phyloP scores from a whole-genome alignment of 1,139 yeast genomes.

The Blastobotrys petasosporus region DNA sequence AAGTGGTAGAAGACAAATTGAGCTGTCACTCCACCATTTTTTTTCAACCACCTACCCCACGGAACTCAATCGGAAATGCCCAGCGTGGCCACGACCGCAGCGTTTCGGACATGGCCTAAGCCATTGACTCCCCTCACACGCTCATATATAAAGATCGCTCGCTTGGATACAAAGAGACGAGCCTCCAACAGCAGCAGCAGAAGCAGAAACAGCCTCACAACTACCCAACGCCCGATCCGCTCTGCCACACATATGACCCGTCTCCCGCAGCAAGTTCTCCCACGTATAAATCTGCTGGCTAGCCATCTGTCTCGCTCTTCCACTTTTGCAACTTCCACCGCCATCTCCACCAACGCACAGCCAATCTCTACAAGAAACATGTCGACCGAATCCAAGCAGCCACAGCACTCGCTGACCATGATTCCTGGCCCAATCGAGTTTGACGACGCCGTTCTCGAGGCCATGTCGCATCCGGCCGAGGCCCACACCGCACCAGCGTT shows the following conservation, averaged over 20 bases:
- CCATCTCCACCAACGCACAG: conserved; percentile 1
- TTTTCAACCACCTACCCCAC: too few species aligned
- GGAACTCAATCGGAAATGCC: too few species aligned
- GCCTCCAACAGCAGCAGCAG: too few species aligned
- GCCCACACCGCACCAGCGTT: conserved; percentile 92
- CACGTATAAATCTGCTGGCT: conserved; percentile 13
- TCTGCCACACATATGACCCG: conserved; percentile 9
- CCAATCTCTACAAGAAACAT: not conserved
- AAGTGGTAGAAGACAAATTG: too few species aligned
- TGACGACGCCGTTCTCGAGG: conserved; percentile 70
- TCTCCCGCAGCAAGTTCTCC: conserved; percentile 12
- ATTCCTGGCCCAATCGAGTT: conserved; percentile 95
- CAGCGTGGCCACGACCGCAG: too few species aligned
- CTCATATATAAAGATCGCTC: too few species aligned
- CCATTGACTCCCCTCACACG: too few species aligned
- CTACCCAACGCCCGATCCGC: too few species aligned
- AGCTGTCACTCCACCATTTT: too few species aligned
- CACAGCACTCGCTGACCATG: conserved; percentile 40
- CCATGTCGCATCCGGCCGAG: conserved; percentile 80
- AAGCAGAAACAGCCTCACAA: too few species aligned
- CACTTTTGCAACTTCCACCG: conserved; percentile 3
- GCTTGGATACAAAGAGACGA: too few species aligned
- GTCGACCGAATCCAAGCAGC: conserved; percentile 16
- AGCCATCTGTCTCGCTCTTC: conserved; percentile 8
- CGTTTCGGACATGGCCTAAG: too few species aligned